Evolutionary conservation across 257 asterid genomes (phyloP).

Genomic region (Solanum chiquidenum): DNA sequence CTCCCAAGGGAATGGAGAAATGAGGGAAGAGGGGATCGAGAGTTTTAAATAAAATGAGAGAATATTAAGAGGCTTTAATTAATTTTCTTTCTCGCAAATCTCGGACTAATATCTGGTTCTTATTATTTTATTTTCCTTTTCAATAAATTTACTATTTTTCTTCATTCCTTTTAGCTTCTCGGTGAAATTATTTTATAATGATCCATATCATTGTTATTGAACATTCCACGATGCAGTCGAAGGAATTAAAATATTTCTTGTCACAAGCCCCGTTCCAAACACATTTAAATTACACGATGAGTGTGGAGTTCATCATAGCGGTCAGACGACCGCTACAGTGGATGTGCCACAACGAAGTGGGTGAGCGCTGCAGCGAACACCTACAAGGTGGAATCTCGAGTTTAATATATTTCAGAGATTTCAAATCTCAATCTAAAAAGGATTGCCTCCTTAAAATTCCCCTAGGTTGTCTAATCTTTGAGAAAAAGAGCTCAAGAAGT

Average conservation of each 20-base stretch:
- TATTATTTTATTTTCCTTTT: background rate
- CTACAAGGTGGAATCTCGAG: background rate
- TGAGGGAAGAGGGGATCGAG: background rate
- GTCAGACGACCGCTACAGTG: background rate
- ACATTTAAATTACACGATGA: background rate
- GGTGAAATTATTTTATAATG: background rate
- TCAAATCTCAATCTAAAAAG: background rate
- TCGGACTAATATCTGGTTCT: background rate
- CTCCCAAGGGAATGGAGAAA: slow-evolving; percentile 1
- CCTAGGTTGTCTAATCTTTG: background rate
- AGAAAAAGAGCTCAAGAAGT: background rate
- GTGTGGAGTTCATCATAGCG: background rate
- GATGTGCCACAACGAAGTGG: background rate
- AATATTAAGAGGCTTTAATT: background rate
- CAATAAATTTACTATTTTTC: too few relatives aligned
- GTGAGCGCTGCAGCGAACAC: background rate
- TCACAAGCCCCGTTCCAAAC: background rate
- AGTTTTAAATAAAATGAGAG: background rate
- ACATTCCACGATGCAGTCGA: background rate
- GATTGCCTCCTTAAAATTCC: background rate
- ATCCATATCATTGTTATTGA: background rate
- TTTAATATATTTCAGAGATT: too few relatives aligned
- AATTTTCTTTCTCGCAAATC: background rate
- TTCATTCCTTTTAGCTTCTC: background rate
- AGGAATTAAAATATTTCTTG: background rate